phyloP scores from a whole-genome alignment of 2,329 filamentous ascomycete genomes.

The Aspergillus sp. region DNA sequence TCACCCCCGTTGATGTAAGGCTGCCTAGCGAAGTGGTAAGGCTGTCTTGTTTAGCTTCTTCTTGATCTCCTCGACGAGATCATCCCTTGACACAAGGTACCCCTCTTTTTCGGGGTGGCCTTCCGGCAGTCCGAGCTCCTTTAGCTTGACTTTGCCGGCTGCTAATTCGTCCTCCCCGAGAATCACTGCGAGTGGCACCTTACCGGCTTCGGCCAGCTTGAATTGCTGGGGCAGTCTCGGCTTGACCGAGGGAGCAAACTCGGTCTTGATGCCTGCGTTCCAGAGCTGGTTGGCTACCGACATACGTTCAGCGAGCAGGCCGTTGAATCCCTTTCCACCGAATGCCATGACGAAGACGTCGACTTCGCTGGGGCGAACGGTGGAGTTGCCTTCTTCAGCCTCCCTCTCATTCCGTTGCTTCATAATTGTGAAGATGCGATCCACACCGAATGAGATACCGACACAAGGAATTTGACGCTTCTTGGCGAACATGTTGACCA shows the following conservation, averaged over 20 bases:
- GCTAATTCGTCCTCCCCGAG: conserved; percentile 89
- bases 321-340: conserved; percentile 81
- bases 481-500: conserved; percentile 91
- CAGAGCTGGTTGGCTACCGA: conserved; percentile 75
- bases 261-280: conserved; percentile 88
- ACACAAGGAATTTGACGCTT: conserved; percentile 88
- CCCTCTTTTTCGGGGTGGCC: conserved; percentile 92
- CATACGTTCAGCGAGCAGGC: conserved; percentile 83
- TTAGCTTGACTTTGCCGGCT: conserved; percentile 82
- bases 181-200: conserved; percentile 84
- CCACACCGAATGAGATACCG: conserved; percentile 90
- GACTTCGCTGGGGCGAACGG: conserved; percentile 71
- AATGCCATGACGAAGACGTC: conserved; percentile 97
- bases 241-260: conserved; percentile 88
- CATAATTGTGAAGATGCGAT: conserved; percentile 91
- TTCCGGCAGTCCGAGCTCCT: conserved; percentile 78
- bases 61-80: conserved; percentile 13
- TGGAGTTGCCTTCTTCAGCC: conserved; percentile 58
- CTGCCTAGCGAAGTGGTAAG: conserved; percentile 6
- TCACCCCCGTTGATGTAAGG: background rate
- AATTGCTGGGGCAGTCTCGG: conserved; percentile 88
- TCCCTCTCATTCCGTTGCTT: conserved; percentile 74
- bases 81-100: conserved; percentile 60
- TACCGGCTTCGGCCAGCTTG: conserved; percentile 80
- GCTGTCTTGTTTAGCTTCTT: conserved; percentile 15